Conservation (phyloP, 2,329 filamentous ascomycete genomes). For the Fusarium chuoi region DNA sequence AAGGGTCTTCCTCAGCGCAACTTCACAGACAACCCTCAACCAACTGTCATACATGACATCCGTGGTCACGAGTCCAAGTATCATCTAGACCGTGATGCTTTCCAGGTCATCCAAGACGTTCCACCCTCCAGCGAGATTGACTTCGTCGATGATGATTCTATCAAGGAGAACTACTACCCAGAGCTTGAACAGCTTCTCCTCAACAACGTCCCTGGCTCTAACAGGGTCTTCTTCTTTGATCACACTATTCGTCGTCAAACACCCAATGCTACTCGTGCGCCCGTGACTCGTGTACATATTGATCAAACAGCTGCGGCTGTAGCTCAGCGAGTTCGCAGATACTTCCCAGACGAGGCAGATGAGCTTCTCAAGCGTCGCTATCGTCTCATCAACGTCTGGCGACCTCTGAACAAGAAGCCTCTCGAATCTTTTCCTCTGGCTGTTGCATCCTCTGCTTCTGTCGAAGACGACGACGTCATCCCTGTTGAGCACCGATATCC, state of each 20-base stretch:
- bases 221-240: slow-evolving; percentile 81
- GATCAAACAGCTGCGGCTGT: slow-evolving; percentile 81
- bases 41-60: slow-evolving; percentile 75
- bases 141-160: slow-evolving; percentile 75
- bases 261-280: slow-evolving; percentile 68
- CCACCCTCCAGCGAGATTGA: slow-evolving; percentile 60
- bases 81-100: slow-evolving; percentile 78
- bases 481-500: slow-evolving; percentile 78
- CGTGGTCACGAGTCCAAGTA: slow-evolving; percentile 75
- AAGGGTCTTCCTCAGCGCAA: slow-evolving; percentile 72
- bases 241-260: slow-evolving; percentile 82
- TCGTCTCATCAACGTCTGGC: slow-evolving; percentile 90
- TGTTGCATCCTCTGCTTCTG: slow-evolving; percentile 72
- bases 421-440: slow-evolving; percentile 75
- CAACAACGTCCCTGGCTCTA: slow-evolving; percentile 71
- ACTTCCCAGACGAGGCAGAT: slow-evolving; percentile 75
- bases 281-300: slow-evolving; percentile 80
- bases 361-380: slow-evolving; percentile 74
- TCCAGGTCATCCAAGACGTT: slow-evolving; percentile 70
- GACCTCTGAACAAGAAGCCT: slow-evolving; percentile 67
- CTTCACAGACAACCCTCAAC: slow-evolving; percentile 61
- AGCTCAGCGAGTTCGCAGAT: slow-evolving; percentile 72
- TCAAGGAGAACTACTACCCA: slow-evolving; percentile 81
- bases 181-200: slow-evolving; percentile 81
- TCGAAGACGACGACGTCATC: slow-evolving; percentile 72